Conservation (phyloP, 2,329 filamentous ascomycete species). For the Thelonectria rubi region DNA sequence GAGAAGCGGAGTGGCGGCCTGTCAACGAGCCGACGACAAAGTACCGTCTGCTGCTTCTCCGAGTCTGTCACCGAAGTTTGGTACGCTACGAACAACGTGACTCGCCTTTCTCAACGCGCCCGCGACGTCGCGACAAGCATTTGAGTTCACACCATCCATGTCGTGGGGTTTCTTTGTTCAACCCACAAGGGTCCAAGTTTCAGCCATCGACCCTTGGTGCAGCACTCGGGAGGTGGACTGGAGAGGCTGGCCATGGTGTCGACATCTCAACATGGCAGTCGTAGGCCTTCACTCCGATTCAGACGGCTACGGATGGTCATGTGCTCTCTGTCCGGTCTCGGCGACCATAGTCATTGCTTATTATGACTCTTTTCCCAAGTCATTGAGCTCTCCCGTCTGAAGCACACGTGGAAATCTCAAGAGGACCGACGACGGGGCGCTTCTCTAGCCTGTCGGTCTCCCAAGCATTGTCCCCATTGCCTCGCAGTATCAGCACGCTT, state of each 20-base stretch:
- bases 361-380: slow-evolving; percentile 7
- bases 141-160: slow-evolving; percentile 19
- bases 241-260: slow-evolving; percentile 11
- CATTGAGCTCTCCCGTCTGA: not conserved
- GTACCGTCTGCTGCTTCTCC: too few relatives aligned
- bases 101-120: slow-evolving; percentile 4
- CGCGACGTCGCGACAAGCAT: slow-evolving; percentile 6
- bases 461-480: slow-evolving; percentile 3
- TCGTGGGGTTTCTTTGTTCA: slow-evolving; percentile 6
- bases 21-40: not conserved
- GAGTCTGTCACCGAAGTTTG: not conserved
- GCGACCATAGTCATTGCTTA: slow-evolving; percentile 3
- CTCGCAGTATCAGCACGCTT: slow-evolving; percentile 8
- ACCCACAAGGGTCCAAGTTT: not conserved
- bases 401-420: slow-evolving; percentile 13
- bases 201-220: not conserved
- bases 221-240: not conserved
- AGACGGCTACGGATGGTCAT: not conserved
- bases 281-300: not conserved
- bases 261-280: slow-evolving; percentile 5
- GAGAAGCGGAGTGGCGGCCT: slow-evolving; percentile 23
- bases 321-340: slow-evolving; percentile 26
- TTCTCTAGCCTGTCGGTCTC: slow-evolving; percentile 11
- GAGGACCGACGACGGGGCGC: slow-evolving; percentile 8
- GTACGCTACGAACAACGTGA: slow-evolving; percentile 5